Base-by-base conservation (phyloP, 768 basidiomycete species). In the Xanthoconium stramineum region DNA sequence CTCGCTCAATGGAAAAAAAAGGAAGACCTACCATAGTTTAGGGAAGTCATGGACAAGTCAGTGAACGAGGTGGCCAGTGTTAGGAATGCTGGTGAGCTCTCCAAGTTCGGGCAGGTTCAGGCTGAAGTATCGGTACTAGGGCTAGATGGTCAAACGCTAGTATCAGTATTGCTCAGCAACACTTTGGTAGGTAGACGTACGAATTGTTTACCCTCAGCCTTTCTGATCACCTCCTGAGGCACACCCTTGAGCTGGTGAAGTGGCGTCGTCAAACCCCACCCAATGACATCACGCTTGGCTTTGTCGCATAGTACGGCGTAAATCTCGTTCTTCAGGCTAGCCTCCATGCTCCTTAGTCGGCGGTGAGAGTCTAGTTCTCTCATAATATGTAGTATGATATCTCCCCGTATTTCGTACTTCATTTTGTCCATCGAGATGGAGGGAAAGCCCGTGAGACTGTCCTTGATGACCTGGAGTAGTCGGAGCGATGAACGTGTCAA, bases 211-310 rank as follows among this genome's bases (percentile, higher is more conserved):
- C 91, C 88, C 72, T 98, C 96, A 0, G 95, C 94, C 66, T 95
- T 94, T 29, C 90, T 76, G 47, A 95, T 76, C 35, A 96, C 86
- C 46, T 96, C 92, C n/a, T 80, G 69, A 0, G 94, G 95, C 0
- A 96, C 86, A 61, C 89, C 88, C 70, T 88, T 93, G 80, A 98
- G 98, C 69, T 99, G 97, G 38, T 97, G 83, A 37, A 98, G 79
- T 9, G 96, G 95, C 0, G 95, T 94, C 95, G 98, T 98, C 0
- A 94, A 94, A 35, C 86, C 86, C 96, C 96, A 98, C 89, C 91
- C 94, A 52, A 30, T 45, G n/a, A 61, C 40, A 38, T 55, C 24
- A 38, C n/a, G n/a, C n/a, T n/a, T n/a, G n/a, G 63, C 59, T 24
- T 39, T 56, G 11, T 49, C 1, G 1, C 46, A 55, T 1, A 64